These are phyloP conservation scores for Linnemannia elongata DNA, from an alignment of 192 early-diverging fungal species.

Conservation along the genomic window DNA sequence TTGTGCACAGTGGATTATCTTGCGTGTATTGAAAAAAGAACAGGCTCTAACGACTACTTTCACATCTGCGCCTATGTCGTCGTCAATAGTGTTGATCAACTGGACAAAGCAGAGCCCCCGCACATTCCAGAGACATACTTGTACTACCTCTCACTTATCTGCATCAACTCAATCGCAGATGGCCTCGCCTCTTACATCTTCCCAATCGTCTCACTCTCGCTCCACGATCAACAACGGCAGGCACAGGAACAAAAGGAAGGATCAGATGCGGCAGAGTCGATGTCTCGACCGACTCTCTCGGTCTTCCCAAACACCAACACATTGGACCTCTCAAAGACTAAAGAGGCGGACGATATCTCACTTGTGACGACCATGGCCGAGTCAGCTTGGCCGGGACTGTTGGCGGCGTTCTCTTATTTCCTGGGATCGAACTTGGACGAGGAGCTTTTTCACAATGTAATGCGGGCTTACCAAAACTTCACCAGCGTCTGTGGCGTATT, in stretches of 20 bases:
- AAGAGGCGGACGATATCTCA: conserved; percentile 61
- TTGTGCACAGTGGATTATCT: not conserved
- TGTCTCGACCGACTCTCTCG: not conserved
- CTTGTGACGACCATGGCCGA: conserved; percentile 84
- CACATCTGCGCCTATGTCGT: not conserved
- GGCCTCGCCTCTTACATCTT: conserved; percentile 76
- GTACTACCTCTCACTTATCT: conserved; percentile 81
- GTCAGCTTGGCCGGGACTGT: conserved; percentile 83
- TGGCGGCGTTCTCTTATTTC: conserved; percentile 83
- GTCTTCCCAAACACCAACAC: conserved; percentile 50
- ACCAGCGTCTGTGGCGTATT: conserved; percentile 86
- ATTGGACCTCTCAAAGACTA: conserved; percentile 38
- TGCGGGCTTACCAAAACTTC: conserved; percentile 81
- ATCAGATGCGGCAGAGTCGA: conserved; percentile 7
- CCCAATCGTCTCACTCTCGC: conserved; percentile 65
- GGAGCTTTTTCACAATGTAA: conserved; percentile 78
- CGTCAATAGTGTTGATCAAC: conserved; percentile 79
- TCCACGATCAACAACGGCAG: conserved; percentile 47
- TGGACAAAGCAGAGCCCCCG: conserved; percentile 95
- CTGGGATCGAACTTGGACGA: conserved; percentile 86
- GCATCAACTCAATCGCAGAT: conserved; percentile 79
- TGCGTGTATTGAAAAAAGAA: not conserved
- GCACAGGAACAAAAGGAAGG: conserved; percentile 34
- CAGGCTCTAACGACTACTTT: not conserved
- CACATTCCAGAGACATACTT: conserved; percentile 90